Evolutionary conservation across 2,329 filamentous ascomycete species (phyloP), one percentile per base, ranked within the genome.

Genomic region (Paecilomyces sp.): DNA sequence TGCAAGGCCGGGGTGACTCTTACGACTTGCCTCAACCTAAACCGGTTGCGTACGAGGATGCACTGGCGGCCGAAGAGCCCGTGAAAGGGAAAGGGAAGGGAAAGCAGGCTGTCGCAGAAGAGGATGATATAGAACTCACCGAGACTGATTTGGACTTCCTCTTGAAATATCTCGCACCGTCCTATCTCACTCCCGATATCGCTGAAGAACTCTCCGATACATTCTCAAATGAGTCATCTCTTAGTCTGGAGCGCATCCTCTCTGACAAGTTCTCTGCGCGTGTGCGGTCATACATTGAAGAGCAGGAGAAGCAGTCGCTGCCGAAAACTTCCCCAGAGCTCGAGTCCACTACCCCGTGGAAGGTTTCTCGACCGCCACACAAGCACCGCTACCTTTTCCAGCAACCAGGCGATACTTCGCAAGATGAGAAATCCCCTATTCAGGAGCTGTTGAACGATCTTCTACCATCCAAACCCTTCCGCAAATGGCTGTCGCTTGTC

Each of bases 361-460:
- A 82, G 62, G 88, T 95, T 8, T 90, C 94, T 6, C 84, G 85
- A 33, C 94, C 94, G 47, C 94, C 94, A 0, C 92, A 99, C 78
- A 99, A 99, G 79, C 92, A 97, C 71, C 90, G 92, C 13, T 99
- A 89, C 73, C 80, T 96, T 1, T 99, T 94, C 75, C 83, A 90
- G 61, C 86, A 91, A 66, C 74, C 77, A 31, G 63, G 65, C 2
- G 64, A 65, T 57, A 63, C 74, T 55, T 63, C 74, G 59, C 51
- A 72, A 69, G 61, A 69, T 64, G 56, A 69, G 66, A 65, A 74
- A 60, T 64, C 53, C 74, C 77, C 90, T 0, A 82, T 95, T 61
- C 85, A 88, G 58, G 90, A 95, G 72, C 81, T 99, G 8, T 76
- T 97, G 11, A 86, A 96, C 64, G 84, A 88, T 12, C 83, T 97